phyloP scores from a whole-genome alignment of 805 yeast genomes.

The Wickerhamiella alocasiicola region DNA sequence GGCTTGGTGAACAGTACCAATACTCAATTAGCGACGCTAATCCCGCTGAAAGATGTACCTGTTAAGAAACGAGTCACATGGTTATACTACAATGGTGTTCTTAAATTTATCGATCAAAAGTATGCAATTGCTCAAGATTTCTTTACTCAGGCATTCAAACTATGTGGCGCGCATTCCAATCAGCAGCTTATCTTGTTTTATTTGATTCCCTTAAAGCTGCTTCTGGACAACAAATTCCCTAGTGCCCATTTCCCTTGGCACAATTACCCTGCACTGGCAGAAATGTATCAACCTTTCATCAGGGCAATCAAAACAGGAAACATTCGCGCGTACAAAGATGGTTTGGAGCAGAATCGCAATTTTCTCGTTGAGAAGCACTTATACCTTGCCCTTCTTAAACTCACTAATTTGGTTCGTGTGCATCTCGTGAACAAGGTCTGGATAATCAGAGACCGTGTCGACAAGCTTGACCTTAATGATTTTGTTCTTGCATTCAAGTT shows the following conservation, averaged over 20 bases:
- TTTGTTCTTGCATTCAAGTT: slow-evolving; percentile 1
- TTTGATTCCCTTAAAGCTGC: slow-evolving; percentile 16
- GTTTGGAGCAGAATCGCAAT: slow-evolving; percentile 6
- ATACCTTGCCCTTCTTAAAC: slow-evolving; percentile 14
- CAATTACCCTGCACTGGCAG: slow-evolving; percentile 12
- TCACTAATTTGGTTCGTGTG: slow-evolving; percentile 12
- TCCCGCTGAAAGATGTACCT: slow-evolving; percentile 12
- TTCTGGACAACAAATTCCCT: slow-evolving; percentile 13
- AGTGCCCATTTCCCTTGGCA: slow-evolving; percentile 13
- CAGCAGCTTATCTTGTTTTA: slow-evolving; percentile 16
- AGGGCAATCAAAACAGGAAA: slow-evolving; percentile 14
- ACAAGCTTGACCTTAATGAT: slow-evolving; percentile 14
- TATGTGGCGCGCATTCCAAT: background rate
- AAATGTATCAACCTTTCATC: slow-evolving; percentile 14
- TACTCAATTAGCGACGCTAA: slow-evolving; percentile 11
- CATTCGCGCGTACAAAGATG: background rate
- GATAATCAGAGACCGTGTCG: slow-evolving; percentile 13
- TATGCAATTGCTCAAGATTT: slow-evolving; percentile 12
- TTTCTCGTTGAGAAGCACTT: slow-evolving; percentile 15
- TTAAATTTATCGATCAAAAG: slow-evolving; percentile 16
- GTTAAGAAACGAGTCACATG: slow-evolving; percentile 10
- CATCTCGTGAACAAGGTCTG: slow-evolving; percentile 16
- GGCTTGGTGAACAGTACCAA: slow-evolving; percentile 17
- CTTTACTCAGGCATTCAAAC: slow-evolving; percentile 11
- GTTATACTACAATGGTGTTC: slow-evolving; percentile 17